Evolutionary conservation across 331 rosid species (phyloP).

Genomic region (Pyracantha coccinea): DNA sequence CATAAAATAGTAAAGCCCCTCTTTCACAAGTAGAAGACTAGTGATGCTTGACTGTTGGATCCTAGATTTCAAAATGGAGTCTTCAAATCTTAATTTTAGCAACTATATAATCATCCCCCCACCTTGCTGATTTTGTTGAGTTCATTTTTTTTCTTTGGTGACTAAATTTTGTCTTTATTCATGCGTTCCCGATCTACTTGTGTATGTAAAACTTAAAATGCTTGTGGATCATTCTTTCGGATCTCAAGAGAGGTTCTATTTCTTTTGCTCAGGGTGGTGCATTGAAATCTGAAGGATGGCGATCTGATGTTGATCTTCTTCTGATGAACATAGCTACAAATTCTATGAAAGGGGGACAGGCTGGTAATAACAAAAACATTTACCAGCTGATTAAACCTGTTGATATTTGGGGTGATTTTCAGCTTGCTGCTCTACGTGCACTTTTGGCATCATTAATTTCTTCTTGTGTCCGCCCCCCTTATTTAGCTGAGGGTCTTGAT

Average conservation of each 20-base stretch:
- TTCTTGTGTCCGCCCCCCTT: constrained; percentile 40
- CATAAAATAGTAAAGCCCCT: background rate
- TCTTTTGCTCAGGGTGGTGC: constrained; percentile 58
- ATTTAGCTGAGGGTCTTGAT: constrained; percentile 77
- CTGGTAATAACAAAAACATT: constrained; percentile 31
- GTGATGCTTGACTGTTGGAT: background rate
- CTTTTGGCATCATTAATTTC: constrained; percentile 79
- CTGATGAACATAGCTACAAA: constrained; percentile 39
- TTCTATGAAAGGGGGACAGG: constrained; percentile 44
- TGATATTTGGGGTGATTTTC: constrained; percentile 44
- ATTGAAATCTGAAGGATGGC: constrained; percentile 52
- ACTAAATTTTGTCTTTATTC: background rate
- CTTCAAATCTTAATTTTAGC: background rate
- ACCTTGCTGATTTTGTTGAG: background rate
- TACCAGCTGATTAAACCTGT: constrained; percentile 32
- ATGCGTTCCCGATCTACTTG: background rate
- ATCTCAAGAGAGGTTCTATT: background rate
- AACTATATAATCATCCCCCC: background rate
- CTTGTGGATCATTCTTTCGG: background rate
- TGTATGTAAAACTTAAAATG: background rate
- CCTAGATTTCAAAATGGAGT: background rate
- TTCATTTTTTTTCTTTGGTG: background rate
- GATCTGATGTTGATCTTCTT: constrained; percentile 53
- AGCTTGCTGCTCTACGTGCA: constrained; percentile 67
- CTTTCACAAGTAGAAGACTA: background rate